Base-by-base conservation (phyloP, 306 rosid genomes). In the Acacia acuminata region DNA sequence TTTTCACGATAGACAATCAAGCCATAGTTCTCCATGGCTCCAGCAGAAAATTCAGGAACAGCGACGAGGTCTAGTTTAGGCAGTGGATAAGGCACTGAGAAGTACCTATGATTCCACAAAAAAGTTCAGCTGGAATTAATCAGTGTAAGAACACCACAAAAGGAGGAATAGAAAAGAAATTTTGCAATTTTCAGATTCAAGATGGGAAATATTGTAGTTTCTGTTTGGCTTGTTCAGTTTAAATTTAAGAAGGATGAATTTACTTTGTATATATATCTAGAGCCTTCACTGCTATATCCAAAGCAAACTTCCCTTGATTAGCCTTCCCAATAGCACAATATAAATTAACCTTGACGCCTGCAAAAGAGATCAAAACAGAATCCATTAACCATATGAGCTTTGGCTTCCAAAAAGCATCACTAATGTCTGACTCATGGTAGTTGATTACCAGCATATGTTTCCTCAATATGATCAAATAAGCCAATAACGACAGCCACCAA, bases 1-100 rank as follows among this genome's bases (percentile, higher is more conserved):
- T 58, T 90, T 84, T 92, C 93, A 58, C 90, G 83, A 50, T 90
- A 90, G 78, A 79, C 55, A 69, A 90, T 85, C 82, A 89, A 86
- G 80, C 94, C 94, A 76, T 90, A 89, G 72, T 92, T 92, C 84
- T 92, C 93, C 94, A 92, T 90, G 22, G 94, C 94, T 42, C 90
- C 94, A 44, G 10, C 90, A 70, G 86, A 7, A 89, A 92, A 90
- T 50, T 90, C 90, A 77, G 94, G 90, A 55, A 89, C 85, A 0
- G 85, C 93, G 65, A 89, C 93, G 82, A 92, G 84, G 84, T 90
- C 97, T 27, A 92, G 85, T 79, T 89, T 90, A 34, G 89, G 90
- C 32, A 90, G 92, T 1, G 91, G 78, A 81, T 79, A 89, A 19
- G 89, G 85, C 75, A 78, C 79, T 44, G 86, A 85, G 81, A 92